phyloP scores from a whole-genome alignment of 2,329 filamentous ascomycete species.

The Verticillium tricorpus region DNA sequence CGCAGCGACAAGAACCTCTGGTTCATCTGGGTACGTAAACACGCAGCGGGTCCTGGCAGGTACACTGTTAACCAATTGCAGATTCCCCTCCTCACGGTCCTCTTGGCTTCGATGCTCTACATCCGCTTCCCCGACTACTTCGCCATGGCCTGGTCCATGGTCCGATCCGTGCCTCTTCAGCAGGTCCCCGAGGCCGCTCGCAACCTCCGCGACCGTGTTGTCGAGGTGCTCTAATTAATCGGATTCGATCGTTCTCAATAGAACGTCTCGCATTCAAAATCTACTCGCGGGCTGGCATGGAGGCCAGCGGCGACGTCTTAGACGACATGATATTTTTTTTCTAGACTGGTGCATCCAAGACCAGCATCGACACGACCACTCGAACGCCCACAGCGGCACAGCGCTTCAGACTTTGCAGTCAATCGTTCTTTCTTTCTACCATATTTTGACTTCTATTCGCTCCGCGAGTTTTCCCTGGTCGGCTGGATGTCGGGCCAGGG shows the following conservation, averaged over 20 bases:
- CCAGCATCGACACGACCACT: background rate
- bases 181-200: conserved; percentile 8
- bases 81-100: conserved; percentile 46
- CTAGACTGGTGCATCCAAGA: background rate
- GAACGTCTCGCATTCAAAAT: background rate
- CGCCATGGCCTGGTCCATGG: conserved; percentile 10
- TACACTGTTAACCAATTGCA: conserved; percentile 18
- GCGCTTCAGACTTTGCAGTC: background rate
- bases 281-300: background rate
- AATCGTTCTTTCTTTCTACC: background rate
- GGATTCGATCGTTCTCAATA: background rate
- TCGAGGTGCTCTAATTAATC: conserved; percentile 18
- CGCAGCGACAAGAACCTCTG: conserved; percentile 62
- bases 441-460: background rate
- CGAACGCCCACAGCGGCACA: background rate
- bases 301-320: background rate
- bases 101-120: conserved; percentile 46
- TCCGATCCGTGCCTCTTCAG: conserved; percentile 10
- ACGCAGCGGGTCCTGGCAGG: background rate
- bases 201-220: conserved; percentile 15
- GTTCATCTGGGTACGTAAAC: conserved; percentile 58
- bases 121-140: conserved; percentile 46
- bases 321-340: background rate
- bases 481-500: background rate
- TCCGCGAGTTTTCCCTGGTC: background rate